Percentiles rank a stretch among this genome's conserved stretches.
These are phyloP conservation scores for Verruconis gallopava DNA, from an alignment of 2,329 filamentous ascomycete species.

Conservation along the genomic window DNA sequence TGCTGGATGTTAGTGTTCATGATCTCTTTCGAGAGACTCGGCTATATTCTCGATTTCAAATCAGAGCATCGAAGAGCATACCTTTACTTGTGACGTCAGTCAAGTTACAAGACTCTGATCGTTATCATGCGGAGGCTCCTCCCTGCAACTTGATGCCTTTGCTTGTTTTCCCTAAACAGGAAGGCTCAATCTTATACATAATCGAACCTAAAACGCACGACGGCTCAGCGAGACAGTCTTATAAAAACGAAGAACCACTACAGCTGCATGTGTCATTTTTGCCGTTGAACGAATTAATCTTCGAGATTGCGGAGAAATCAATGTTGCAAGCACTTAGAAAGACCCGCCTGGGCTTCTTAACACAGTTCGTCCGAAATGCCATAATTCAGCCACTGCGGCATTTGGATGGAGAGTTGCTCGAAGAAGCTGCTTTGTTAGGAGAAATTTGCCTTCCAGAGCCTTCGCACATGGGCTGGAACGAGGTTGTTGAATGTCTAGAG, in stretches of 20 bases:
- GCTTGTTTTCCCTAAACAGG: constrained; percentile 66
- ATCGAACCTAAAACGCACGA: constrained; percentile 36
- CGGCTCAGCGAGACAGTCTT: constrained; percentile 28
- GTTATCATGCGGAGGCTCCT: constrained; percentile 52
- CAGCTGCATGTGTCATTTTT: constrained; percentile 64
- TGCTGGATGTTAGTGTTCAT: constrained; percentile 89
- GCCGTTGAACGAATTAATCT: constrained; percentile 61
- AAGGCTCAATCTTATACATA: constrained; percentile 68
- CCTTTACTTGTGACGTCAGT: constrained; percentile 65
- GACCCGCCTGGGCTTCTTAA: constrained; percentile 37
- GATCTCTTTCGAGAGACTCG: constrained; percentile 79
- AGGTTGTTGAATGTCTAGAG: constrained; percentile 39
- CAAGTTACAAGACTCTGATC: constrained; percentile 54
- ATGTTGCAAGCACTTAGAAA: constrained; percentile 35
- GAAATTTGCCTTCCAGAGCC: constrained; percentile 40
- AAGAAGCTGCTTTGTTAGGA: constrained; percentile 40
- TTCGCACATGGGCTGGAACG: constrained; percentile 40
- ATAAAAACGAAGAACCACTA: constrained; percentile 32
- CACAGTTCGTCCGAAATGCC: no score
- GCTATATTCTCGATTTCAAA: constrained; percentile 80
- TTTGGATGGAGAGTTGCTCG: constrained; percentile 36
- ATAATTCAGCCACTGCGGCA: constrained; percentile 35
- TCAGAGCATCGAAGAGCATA: constrained; percentile 64
- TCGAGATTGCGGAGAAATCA: constrained; percentile 30
- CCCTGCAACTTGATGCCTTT: constrained; percentile 30